Base-by-base conservation (phyloP, 371 early-diverging fungal genomes). In the Mortierella sp. region DNA sequence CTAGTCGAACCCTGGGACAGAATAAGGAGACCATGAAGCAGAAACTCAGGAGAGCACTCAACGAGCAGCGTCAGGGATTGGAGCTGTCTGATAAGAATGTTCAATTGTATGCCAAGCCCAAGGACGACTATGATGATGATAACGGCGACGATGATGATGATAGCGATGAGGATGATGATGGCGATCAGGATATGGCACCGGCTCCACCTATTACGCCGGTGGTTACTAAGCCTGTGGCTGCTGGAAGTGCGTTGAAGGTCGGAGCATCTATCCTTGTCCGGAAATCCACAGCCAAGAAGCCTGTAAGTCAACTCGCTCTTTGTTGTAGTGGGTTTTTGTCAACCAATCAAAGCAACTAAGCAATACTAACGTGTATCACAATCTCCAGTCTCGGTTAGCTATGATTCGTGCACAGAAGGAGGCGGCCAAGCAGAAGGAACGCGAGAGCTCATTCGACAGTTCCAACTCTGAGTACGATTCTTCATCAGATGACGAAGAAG, bases 1-100 rank as follows among this genome's bases (percentile, higher is more conserved):
- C 97, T 2, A 96, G 96, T 75, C 95, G 95, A 84, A 90, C 88
- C 16, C 90, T 96, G 60, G 95, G 98, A 83, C 91, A 85, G 49
- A 78, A 90, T 81, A 93, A 92, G 75, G 93, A 94, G 71, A 96
- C 96, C 0, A 89, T 91, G 54, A 92, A 92, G 74, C 96, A 97
- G 83, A 92, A 92, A 76, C 87, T 97, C 51, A 88, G 92, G 63
- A 91, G 92, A 79, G 95, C 97, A 1, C 88, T 96, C 80, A 76
- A 92, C 70, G 96, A 97, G 80, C 90, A 96, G 83, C 92, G 94
- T 51, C 90, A 91, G 24, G 96, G 96, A 10, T 46, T 97, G 11
- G 89, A 90, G 18, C 83, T 80, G 27, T 88, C 93, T 1, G 94
- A 95, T 82, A 75, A 74, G 49, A 60, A 35, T 21, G 82, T 86